phyloP scores from a whole-genome alignment of 306 rosid species.

The Ceratonia siliqua region DNA sequence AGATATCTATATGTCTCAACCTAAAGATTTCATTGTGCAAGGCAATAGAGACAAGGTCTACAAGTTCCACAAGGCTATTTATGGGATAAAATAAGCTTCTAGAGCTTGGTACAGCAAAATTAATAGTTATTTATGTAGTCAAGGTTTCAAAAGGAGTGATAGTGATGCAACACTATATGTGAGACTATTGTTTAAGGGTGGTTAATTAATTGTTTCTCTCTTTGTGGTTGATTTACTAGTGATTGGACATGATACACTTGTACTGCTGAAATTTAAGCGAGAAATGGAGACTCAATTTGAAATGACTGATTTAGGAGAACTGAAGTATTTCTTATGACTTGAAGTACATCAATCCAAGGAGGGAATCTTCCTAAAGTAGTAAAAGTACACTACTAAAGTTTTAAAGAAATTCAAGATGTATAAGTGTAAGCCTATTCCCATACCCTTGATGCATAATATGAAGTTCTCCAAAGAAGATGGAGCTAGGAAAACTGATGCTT shows the following conservation, averaged over 20 bases:
- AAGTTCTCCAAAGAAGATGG: not conserved
- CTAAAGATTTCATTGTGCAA: no score
- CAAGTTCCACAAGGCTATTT: not conserved
- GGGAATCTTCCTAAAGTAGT: not conserved
- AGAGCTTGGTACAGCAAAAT: not conserved
- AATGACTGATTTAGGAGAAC: not conserved
- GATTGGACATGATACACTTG: no score
- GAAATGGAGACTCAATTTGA: not conserved
- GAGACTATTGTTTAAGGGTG: not conserved
- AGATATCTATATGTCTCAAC: no score
- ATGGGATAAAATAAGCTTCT: no score
- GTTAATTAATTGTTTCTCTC: not conserved
- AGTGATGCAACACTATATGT: not conserved
- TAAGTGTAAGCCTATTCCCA: not conserved
- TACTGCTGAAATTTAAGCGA: not conserved
- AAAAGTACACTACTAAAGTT: not conserved
- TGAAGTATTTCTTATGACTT: not conserved
- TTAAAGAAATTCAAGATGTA: not conserved
- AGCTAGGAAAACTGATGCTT: not conserved
- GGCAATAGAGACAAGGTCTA: no score
- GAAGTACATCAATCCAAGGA: not conserved
- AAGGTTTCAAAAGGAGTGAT: not conserved
- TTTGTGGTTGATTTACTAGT: not conserved
- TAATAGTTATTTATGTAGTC: not conserved
- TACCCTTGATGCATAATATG: not conserved